Evolutionary conservation across 306 rosid species (phyloP).

Genomic region (Ochetophila trinervis): DNA sequence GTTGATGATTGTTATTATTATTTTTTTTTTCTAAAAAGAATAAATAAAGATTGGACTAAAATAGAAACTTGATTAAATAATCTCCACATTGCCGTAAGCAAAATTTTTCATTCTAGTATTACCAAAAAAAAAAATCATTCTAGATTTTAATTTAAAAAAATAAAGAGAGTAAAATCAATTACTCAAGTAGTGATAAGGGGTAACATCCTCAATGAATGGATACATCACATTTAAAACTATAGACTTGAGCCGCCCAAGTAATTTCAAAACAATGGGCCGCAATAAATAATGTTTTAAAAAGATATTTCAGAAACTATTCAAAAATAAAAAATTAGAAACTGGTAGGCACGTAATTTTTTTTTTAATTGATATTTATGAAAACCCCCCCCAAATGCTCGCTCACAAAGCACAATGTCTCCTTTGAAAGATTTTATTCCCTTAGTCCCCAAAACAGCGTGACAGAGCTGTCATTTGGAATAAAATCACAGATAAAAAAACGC

Average conservation of each 20-base stretch:
- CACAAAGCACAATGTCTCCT: background rate
- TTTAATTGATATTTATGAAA: background rate
- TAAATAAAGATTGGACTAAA: too few relatives aligned
- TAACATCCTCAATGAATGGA: background rate
- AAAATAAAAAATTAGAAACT: too few relatives aligned
- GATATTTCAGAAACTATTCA: slow-evolving; percentile 9
- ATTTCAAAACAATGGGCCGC: slow-evolving; percentile 13
- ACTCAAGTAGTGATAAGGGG: background rate
- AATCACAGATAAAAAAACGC: background rate
- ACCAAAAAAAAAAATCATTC: too few relatives aligned
- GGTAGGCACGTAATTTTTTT: slow-evolving; percentile 21
- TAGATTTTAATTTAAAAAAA: too few relatives aligned
- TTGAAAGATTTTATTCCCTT: slow-evolving; percentile 8
- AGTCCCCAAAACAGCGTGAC: slow-evolving; percentile 2
- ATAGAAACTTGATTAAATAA: too few relatives aligned
- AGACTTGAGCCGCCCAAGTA: background rate
- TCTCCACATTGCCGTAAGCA: too few relatives aligned
- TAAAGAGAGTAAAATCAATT: background rate
- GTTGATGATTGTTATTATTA: too few relatives aligned
- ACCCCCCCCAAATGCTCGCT: background rate
- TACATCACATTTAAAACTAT: background rate
- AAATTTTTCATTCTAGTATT: too few relatives aligned
- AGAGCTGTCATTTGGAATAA: slow-evolving; percentile 3
- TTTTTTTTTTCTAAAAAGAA: too few relatives aligned
- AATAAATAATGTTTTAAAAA: background rate